A percentile compares a stretch with the other conserved stretches of the same genome.
phyloP scores from a whole-genome alignment of 2,329 filamentous ascomycete genomes.

The Raffaelea ambrosiae region DNA sequence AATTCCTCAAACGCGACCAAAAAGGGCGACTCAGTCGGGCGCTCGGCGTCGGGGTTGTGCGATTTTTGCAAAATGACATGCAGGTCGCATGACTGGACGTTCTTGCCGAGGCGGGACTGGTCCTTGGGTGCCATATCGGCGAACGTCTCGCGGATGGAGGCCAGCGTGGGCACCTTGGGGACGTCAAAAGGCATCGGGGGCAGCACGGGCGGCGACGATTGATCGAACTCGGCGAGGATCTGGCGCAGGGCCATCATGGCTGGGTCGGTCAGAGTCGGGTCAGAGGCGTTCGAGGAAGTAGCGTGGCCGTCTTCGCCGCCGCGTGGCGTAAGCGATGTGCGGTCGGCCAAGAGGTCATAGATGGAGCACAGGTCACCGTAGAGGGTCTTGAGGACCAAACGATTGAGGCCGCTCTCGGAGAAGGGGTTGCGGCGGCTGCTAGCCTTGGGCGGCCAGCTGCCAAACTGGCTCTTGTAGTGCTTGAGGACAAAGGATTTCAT shows the following conservation, averaged over 20 bases:
- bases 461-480: conserved; percentile 53
- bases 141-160: conserved; percentile 56
- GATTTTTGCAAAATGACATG: conserved; percentile 68
- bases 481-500: conserved; percentile 66
- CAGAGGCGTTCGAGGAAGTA: conserved; percentile 17
- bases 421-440: conserved; percentile 87
- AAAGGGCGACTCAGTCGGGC: conserved; percentile 48
- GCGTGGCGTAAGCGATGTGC: conserved; percentile 67
- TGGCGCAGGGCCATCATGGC: conserved; percentile 64
- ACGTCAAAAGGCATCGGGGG: conserved; percentile 88
- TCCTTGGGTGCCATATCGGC: conserved; percentile 60
- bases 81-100: conserved; percentile 71
- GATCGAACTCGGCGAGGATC: conserved; percentile 80
- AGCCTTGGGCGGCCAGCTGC: conserved; percentile 83
- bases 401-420: conserved; percentile 77
- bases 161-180: conserved; percentile 66
- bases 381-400: conserved; percentile 69
- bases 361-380: conserved; percentile 80
- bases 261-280: conserved; percentile 42
- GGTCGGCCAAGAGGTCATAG: conserved; percentile 84
- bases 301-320: conserved; percentile 54
- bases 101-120: conserved; percentile 62
- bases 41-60: conserved; percentile 67
- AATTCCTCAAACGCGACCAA: conserved; percentile 62
- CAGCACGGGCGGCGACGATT: conserved; percentile 78